Base-by-base conservation (phyloP, 805 yeast genomes). In the Wickerhamiella qilinensis region DNA sequence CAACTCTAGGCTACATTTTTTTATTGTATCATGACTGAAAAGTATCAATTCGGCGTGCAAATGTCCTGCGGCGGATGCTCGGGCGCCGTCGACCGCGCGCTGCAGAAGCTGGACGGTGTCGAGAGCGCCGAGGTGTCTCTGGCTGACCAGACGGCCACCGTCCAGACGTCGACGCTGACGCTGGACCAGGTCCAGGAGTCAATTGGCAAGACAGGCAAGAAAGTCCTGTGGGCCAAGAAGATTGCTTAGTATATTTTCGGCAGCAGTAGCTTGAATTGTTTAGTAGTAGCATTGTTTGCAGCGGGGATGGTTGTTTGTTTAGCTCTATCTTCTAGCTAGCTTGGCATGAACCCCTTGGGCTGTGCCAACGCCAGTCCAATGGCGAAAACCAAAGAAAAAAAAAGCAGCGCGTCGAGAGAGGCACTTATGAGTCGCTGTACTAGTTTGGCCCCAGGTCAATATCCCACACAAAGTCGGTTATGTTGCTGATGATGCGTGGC, bases 181-280 rank as follows among this genome's bases (percentile, higher is more conserved):
- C 84, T 80, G 54, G 93, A 86, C 37, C 71, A 77, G 2, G 86
- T 91, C n/a, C 65, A 77, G 39, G 75, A 68, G 38, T 75, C 84
- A 40, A 88, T 88, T 46, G 64, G 77, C 45, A 88, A 88, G 66
- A 85, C 97, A 1, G 97, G 97, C 28, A 88, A 88, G 65, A 74
- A 74, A 50, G 78, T 88, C 42, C 64, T 68, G 35, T 65, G 67
- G 22, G 94, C 94, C 11, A 68, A n/a, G n/a, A n/a, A n/a, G n/a
- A n/a, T n/a, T n/a, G n/a, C n/a, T n/a, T n/a, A n/a, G n/a, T n/a
- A n/a, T n/a, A n/a, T n/a, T n/a, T n/a, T n/a, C n/a, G n/a, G n/a
- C n/a, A n/a, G n/a, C n/a, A n/a, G n/a, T n/a, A n/a, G n/a, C n/a
- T n/a, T n/a, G n/a, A n/a, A n/a, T n/a, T n/a, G n/a, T n/a, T n/a